Percentiles rank a stretch among this genome's conserved stretches.
These are phyloP conservation scores for Pestalotiopsis sp. DNA, from an alignment of 2,329 filamentous ascomycete species.

Conservation along the genomic window DNA sequence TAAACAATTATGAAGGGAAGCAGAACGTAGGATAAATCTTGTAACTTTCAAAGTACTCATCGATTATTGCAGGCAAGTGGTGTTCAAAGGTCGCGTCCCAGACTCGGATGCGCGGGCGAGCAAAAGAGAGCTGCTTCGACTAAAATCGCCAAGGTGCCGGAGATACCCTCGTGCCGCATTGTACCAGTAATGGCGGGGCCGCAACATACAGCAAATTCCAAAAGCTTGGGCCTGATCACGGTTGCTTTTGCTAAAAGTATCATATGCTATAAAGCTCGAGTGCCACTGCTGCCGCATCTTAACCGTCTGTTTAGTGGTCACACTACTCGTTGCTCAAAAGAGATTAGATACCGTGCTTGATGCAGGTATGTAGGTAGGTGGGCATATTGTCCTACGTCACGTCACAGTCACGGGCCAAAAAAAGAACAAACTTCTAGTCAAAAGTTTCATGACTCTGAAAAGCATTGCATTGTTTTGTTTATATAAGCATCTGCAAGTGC, in stretches of 20 bases:
- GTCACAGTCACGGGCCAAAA: background rate
- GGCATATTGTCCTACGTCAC: background rate
- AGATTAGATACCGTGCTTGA: background rate
- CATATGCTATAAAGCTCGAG: background rate
- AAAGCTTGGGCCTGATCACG: background rate
- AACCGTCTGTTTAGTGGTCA: background rate
- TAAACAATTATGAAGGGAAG: too few species aligned
- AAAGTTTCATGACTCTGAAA: background rate
- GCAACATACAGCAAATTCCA: background rate
- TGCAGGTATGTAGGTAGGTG: too few species aligned
- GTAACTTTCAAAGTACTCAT: too few species aligned
- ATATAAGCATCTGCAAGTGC: background rate
- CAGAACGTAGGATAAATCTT: too few species aligned
- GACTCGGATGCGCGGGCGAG: too few species aligned
- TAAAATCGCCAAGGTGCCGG: background rate
- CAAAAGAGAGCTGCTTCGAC: too few species aligned
- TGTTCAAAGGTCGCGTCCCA: too few species aligned
- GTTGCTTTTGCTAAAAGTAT: background rate
- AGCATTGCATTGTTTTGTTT: constrained; percentile 6
- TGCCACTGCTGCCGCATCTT: background rate
- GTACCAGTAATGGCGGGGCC: background rate
- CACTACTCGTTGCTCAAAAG: background rate
- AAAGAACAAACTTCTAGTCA: background rate
- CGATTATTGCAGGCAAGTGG: too few species aligned
- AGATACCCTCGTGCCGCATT: background rate